These are phyloP conservation scores for Pisolithus orientalis DNA, from an alignment of 768 basidiomycete species.

Conservation along the genomic window DNA sequence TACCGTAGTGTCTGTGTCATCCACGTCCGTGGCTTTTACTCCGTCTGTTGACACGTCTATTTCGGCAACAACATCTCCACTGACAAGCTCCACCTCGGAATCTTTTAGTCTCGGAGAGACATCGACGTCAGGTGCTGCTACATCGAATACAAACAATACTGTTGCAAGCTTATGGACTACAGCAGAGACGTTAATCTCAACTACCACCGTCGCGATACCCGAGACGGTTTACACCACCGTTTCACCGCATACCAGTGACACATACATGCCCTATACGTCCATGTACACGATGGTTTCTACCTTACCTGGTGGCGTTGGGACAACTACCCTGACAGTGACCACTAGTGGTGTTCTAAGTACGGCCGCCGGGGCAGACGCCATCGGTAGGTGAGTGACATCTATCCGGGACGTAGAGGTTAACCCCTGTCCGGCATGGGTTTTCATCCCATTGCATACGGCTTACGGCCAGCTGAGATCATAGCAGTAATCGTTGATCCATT, in stretches of 20 bases:
- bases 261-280: conserved; percentile 7
- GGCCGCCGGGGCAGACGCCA: background rate
- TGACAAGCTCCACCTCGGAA: background rate
- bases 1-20: background rate
- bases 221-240: conserved; percentile 10
- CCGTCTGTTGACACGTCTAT: background rate
- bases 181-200: background rate
- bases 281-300: conserved; percentile 16
- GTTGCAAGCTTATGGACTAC: background rate
- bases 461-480: background rate
- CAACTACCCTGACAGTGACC: conserved; percentile 13
- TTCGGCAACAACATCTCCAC: background rate
- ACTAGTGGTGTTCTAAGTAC: conserved; percentile 22
- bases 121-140: background rate
- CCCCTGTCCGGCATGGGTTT: background rate
- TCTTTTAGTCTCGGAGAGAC: background rate
- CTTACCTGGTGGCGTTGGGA: conserved; percentile 8
- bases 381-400: conserved; percentile 13
- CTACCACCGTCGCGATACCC: conserved; percentile 11
- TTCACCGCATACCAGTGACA: background rate
- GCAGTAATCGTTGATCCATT: background rate
- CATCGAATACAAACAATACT: background rate
- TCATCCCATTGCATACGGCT: background rate
- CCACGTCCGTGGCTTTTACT: background rate
- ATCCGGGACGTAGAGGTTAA: background rate